Conservation (phyloP, 2,329 filamentous ascomycete genomes). For the Xylaria polymorpha region DNA sequence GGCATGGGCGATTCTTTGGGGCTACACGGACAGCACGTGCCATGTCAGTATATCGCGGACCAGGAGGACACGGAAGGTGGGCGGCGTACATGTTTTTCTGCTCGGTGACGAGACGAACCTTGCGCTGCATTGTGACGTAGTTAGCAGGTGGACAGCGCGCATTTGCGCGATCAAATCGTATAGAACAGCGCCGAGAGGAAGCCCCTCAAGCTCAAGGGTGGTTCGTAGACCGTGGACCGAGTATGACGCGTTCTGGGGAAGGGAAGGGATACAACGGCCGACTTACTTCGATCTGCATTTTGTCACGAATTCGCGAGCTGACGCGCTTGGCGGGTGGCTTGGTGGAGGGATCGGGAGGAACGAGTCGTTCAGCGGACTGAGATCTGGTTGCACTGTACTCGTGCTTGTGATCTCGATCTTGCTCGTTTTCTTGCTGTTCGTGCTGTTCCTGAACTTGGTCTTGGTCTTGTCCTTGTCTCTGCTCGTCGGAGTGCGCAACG, state of each 20-base stretch:
- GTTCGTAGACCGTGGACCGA: background rate
- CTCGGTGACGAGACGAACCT: conserved; percentile 91
- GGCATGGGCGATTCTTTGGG: conserved; percentile 84
- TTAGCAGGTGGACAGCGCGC: conserved; percentile 37
- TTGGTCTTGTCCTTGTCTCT: background rate
- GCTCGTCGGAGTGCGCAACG: conserved; percentile 18
- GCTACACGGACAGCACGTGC: conserved; percentile 56
- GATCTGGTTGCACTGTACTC: background rate
- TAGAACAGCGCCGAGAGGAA: background rate
- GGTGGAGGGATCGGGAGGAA: background rate
- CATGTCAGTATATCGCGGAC: conserved; percentile 37
- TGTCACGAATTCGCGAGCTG: conserved; percentile 16
- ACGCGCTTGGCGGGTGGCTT: background rate
- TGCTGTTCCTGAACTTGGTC: too few species aligned
- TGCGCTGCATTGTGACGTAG: conserved; percentile 71
- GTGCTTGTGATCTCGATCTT: background rate
- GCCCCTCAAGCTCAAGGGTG: background rate
- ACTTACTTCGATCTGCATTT: conserved; percentile 49
- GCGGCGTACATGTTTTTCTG: conserved; percentile 84
- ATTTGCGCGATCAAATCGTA: background rate
- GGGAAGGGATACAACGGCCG: background rate
- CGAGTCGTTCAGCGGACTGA: background rate
- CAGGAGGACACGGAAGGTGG: background rate
- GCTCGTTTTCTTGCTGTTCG: background rate
- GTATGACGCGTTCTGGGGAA: background rate